Evolutionary conservation across 345 rosid genomes (phyloP).

Genomic region (Barbarea vulgaris): DNA sequence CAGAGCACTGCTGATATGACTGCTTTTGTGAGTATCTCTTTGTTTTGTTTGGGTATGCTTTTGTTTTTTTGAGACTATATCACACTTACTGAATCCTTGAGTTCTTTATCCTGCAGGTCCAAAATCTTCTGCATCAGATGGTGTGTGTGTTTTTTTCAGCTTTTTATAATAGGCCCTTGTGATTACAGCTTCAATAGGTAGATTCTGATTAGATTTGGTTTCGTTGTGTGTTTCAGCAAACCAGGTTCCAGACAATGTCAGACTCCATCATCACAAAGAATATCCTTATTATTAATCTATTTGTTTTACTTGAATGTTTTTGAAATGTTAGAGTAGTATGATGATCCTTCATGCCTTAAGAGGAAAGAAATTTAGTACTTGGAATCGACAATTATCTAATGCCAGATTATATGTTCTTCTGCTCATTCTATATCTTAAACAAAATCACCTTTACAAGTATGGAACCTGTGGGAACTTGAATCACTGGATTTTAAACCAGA

Average conservation of each 20-base stretch:
- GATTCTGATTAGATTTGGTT: slow-evolving; percentile 10
- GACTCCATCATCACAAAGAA: slow-evolving; percentile 86
- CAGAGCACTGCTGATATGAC: slow-evolving; percentile 54
- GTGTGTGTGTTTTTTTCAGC: slow-evolving; percentile 44
- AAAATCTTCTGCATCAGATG: slow-evolving; percentile 92
- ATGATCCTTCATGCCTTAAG: neutral
- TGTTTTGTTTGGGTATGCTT: slow-evolving; percentile 14
- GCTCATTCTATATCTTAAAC: neutral
- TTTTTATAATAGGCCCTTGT: slow-evolving; percentile 8
- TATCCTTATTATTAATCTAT: slow-evolving; percentile 62
- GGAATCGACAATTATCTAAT: neutral
- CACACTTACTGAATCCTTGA: slow-evolving; percentile 18
- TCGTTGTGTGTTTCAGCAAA: slow-evolving; percentile 62
- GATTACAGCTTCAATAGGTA: neutral
- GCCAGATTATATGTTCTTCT: neutral
- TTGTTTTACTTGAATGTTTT: slow-evolving; percentile 11
- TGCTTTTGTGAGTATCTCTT: slow-evolving; percentile 33
- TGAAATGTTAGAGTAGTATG: neutral
- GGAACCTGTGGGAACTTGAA: neutral
- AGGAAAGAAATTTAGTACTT: neutral
- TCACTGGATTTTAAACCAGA: neutral
- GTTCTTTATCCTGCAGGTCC: slow-evolving; percentile 56
- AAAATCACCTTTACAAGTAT: neutral
- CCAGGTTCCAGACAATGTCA: slow-evolving; percentile 89
- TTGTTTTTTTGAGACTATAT: neutral